phyloP scores from a whole-genome alignment of 768 basidiomycete species.

The Amanita rimosa region DNA sequence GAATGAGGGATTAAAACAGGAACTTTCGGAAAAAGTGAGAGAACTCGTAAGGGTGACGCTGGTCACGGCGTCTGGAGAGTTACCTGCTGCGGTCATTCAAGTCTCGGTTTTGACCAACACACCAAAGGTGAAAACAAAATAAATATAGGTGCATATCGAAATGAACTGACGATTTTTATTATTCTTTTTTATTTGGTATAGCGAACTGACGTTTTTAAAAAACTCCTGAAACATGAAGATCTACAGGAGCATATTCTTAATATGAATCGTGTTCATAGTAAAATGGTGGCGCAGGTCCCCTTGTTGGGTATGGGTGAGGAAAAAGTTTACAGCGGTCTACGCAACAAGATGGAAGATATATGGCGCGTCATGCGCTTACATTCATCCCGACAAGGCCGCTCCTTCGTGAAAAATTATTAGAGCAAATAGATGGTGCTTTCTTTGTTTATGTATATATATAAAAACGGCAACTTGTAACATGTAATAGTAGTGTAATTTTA shows the following conservation, averaged over 20 bases:
- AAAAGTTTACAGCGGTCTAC: not conserved
- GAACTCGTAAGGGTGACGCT: not conserved
- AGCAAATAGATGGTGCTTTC: too few relatives aligned
- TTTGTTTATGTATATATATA: too few relatives aligned
- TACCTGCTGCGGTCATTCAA: not conserved
- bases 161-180: too few relatives aligned
- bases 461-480: too few relatives aligned
- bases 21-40: not conserved
- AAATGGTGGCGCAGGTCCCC: not conserved
- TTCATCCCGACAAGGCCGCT: not conserved
- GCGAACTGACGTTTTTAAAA: not conserved
- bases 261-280: not conserved
- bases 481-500: too few relatives aligned
- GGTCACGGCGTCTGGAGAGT: not conserved
- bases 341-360: not conserved
- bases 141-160: too few relatives aligned
- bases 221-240: not conserved
- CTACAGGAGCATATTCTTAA: not conserved
- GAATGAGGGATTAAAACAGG: too few relatives aligned
- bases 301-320: not conserved
- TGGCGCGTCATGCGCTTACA: conserved; percentile 1
- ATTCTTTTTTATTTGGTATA: not conserved
- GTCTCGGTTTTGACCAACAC: not conserved
- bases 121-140: too few relatives aligned
- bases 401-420: too few relatives aligned